phyloP scores from a whole-genome alignment of 768 basidiomycete genomes.

The Dentipellis fragilis region DNA sequence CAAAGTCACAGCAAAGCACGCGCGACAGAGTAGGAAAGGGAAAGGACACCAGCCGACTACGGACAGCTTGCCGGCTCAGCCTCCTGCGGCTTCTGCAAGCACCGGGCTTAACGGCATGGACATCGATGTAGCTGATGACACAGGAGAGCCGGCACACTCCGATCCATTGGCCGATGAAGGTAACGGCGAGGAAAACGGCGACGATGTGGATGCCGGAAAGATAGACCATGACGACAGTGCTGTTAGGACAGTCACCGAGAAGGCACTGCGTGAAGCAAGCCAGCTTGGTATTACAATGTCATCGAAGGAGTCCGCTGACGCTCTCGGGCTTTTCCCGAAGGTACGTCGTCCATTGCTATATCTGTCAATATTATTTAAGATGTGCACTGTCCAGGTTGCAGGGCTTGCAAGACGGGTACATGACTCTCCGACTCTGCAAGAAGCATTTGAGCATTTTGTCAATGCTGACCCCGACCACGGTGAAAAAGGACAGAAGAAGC shows the following conservation, averaged over 20 bases:
- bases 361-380: background rate
- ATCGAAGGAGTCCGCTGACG: background rate
- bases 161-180: background rate
- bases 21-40: too few species aligned
- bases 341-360: background rate
- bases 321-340: background rate
- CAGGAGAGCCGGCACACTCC: background rate
- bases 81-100: background rate
- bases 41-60: background rate
- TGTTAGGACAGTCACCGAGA: background rate
- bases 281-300: background rate
- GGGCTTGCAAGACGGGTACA: conserved; percentile 20
- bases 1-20: background rate
- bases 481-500: conserved; percentile 5
- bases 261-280: background rate
- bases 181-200: background rate
- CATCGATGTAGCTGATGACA: background rate
- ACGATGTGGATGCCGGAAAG: background rate
- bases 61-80: conserved; percentile 7
- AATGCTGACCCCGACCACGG: conserved; percentile 5
- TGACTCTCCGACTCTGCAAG: conserved; percentile 17
- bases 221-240: background rate
- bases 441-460: conserved; percentile 19
- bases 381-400: conserved; percentile 15
- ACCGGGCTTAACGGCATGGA: background rate